phyloP scores from a whole-genome alignment of 2,329 filamentous ascomycete species.

The Tolypocladium endophyticum region DNA sequence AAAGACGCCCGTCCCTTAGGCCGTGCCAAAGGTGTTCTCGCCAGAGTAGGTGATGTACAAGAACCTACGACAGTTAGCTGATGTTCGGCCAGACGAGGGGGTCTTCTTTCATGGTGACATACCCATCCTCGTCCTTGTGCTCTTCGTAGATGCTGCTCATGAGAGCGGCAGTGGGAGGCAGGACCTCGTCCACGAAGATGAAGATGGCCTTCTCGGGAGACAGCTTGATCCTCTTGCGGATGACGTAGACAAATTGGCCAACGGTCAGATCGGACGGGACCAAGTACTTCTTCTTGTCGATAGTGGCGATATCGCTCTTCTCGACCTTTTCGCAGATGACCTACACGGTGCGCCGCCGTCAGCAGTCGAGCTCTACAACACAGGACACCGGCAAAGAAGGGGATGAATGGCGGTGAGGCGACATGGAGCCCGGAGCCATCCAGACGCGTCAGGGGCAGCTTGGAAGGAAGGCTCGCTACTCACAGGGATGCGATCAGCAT shows the following conservation, averaged over 20 bases:
- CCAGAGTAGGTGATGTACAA: slow-evolving; percentile 99
- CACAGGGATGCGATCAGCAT: slow-evolving; percentile 96
- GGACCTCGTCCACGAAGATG: slow-evolving; percentile 98
- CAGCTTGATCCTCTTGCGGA: slow-evolving; percentile 99
- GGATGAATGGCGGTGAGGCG: background rate
- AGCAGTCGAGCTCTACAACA: background rate
- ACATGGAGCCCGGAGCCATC: too few relatives aligned
- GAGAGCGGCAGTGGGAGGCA: slow-evolving; percentile 89
- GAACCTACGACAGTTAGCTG: slow-evolving; percentile 46
- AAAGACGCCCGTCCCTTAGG: slow-evolving; percentile 8
- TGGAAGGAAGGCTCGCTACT: slow-evolving; percentile 26
- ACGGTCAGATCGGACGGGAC: slow-evolving; percentile 96
- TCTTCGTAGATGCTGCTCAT: slow-evolving; percentile 99
- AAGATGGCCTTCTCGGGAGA: slow-evolving; percentile 99
- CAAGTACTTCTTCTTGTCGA: slow-evolving; percentile 99
- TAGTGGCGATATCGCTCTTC: slow-evolving; percentile 97
- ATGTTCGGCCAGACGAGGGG: background rate
- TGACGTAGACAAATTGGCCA: slow-evolving; percentile 99
- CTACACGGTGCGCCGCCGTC: slow-evolving; percentile 31
- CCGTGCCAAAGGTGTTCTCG: slow-evolving; percentile 88
- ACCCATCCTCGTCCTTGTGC: slow-evolving; percentile 80
- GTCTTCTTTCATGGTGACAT: slow-evolving; percentile 11
- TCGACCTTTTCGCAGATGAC: slow-evolving; percentile 99
- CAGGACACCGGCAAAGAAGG: background rate
- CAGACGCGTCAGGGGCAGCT: background rate